Base-by-base conservation (phyloP, 2,329 filamentous ascomycete genomes). In the Moelleriella libera region DNA sequence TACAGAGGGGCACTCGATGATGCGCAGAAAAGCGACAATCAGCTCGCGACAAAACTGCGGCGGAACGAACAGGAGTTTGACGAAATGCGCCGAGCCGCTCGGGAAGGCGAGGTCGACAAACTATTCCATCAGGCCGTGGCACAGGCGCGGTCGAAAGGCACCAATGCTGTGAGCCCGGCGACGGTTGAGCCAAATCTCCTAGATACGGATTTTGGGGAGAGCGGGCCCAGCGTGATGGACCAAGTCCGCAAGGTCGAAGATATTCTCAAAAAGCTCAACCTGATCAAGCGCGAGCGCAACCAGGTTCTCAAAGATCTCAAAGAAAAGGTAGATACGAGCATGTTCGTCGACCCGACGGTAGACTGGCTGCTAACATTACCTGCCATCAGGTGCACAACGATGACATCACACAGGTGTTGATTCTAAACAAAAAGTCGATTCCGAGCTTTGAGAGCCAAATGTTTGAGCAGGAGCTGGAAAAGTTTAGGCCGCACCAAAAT, bases 241-340 rank as follows among this genome's bases (percentile, higher is more conserved):
- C 92, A 98, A 66, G 90, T 98, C 56, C 75, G 78, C 47, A 82
- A 77, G 56, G 88, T 98, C 8, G 92, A 98, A 58, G 88, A 94
- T 37, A 76, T 95, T 45, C 68, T 98, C 52, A 88, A 89, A 68
- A 96, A 89, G 66, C 66, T 98, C 56, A 94, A 89, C 57, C 71
- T 95, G 39, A 82, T 98, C 57, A 97, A 97, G 70, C 78, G 87
- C 50, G 94, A 98, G 64, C 75, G 92, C 50, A 82, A 83, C 50
- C 89, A 96, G 66, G 87, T 96, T 41, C 67, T 98, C 53, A 97
- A 96, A 63, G 92, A 98, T 65, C 71, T 98, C 55, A 98, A 98
- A 64, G 89, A 97, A 54, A 97, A 94, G 82, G 92, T 94, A 64
- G 57, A 73, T 11, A 32, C 14, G 6, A n/a, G n/a, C 34, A 37